These are phyloP conservation scores for Xanthoparmelia taractica DNA, from an alignment of 495 filamentous ascomycete genomes.

Conservation along the genomic window DNA sequence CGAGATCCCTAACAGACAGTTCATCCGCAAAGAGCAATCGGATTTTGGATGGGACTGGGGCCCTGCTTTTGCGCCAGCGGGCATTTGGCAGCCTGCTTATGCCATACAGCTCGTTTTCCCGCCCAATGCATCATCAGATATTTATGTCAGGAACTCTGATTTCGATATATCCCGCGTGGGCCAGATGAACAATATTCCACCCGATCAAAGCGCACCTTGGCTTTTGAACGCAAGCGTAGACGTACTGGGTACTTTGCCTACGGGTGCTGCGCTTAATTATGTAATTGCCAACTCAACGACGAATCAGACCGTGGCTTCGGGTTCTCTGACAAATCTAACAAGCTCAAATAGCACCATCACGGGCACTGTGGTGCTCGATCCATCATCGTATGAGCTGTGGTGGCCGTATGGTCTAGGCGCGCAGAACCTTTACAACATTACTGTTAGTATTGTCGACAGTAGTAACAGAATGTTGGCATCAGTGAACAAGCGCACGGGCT, in stretches of 20 bases:
- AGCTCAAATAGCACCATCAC: slow-evolving; percentile 43
- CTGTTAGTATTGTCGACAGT: slow-evolving; percentile 39
- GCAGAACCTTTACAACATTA: slow-evolving; percentile 54
- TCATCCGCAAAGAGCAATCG: slow-evolving; percentile 60
- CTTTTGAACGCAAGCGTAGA: slow-evolving; percentile 64
- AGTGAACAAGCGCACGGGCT: slow-evolving; percentile 52
- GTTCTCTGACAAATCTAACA: slow-evolving; percentile 38
- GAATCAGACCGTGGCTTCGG: slow-evolving; percentile 41
- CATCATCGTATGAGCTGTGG: slow-evolving; percentile 49
- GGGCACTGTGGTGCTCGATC: slow-evolving; percentile 41
- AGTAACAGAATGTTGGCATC: slow-evolving; percentile 35
- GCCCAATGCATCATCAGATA: slow-evolving; percentile 27
- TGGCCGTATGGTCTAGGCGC: slow-evolving; percentile 54
- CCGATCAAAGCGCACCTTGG: slow-evolving; percentile 56
- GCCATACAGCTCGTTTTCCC: slow-evolving; percentile 43
- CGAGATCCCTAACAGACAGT: slow-evolving; percentile 52
- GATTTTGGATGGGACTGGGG: slow-evolving; percentile 72
- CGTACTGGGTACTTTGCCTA: slow-evolving; percentile 47
- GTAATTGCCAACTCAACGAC: slow-evolving; percentile 43
- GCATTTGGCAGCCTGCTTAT: slow-evolving; percentile 58
- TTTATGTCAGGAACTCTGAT: slow-evolving; percentile 51
- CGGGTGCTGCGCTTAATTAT: slow-evolving; percentile 42
- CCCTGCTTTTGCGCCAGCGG: slow-evolving; percentile 57
- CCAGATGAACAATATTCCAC: slow-evolving; percentile 52
- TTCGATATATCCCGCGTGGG: slow-evolving; percentile 55